Conservation (phyloP, 257 asterid species). For the Salvia splendens region DNA sequence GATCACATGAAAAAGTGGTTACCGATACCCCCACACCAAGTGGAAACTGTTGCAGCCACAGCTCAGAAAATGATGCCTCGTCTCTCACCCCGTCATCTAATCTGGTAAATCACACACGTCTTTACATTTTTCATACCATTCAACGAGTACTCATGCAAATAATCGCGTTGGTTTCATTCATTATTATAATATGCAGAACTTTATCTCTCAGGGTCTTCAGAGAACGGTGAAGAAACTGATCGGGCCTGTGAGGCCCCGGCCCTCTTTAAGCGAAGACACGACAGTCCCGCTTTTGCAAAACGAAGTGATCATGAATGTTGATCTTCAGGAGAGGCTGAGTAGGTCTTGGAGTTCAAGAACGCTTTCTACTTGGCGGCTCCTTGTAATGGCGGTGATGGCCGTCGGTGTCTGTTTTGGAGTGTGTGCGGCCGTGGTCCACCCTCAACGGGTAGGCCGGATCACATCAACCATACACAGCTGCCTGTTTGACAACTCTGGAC, state of each 20-base stretch:
- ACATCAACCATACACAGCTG: constrained; percentile 67
- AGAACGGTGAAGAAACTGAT: constrained; percentile 31
- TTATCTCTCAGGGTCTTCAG: constrained; percentile 46
- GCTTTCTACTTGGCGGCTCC: constrained; percentile 47
- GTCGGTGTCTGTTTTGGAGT: constrained; percentile 70
- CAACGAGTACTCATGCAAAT: neutral
- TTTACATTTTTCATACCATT: neutral
- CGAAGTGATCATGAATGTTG: constrained; percentile 54
- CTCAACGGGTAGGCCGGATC: constrained; percentile 49
- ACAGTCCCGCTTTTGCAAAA: constrained; percentile 58
- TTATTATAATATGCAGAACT: neutral
- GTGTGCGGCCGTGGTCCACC: constrained; percentile 70
- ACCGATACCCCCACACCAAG: constrained; percentile 2
- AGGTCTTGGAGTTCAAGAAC: constrained; percentile 45
- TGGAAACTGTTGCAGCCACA: constrained; percentile 31
- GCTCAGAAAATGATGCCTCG: constrained; percentile 31
- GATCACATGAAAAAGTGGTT: constrained; percentile 34
- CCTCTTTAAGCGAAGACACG: constrained; percentile 36
- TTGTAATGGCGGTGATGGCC: constrained; percentile 44
- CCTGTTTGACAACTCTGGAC: constrained; percentile 38
- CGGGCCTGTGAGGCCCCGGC: constrained; percentile 23
- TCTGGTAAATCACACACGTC: constrained; percentile 38
- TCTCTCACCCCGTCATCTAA: constrained; percentile 30
- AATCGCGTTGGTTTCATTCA: neutral
- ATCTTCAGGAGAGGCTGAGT: constrained; percentile 40